phyloP scores from a whole-genome alignment of 108 stramenopile species.

The Skeletonema menzelii region DNA sequence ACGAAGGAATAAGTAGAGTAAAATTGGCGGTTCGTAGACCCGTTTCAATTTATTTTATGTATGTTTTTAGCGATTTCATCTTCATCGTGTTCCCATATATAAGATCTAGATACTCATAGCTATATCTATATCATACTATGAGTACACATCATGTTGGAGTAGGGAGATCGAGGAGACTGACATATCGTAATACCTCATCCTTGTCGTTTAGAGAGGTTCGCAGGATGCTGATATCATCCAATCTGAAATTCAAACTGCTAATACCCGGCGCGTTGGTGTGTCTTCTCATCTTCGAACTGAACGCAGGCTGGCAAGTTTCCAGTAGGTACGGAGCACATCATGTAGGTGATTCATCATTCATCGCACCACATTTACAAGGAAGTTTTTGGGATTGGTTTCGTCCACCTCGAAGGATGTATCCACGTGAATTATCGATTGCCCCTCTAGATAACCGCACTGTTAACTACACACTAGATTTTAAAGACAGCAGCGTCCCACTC shows the following conservation, averaged over 20 bases:
- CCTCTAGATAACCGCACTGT: background rate
- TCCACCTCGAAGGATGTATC: background rate
- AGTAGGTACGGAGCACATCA: background rate
- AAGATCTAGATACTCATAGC: too few relatives aligned
- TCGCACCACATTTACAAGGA: background rate
- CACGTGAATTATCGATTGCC: background rate
- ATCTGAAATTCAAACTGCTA: background rate
- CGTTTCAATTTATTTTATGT: too few relatives aligned
- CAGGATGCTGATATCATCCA: background rate
- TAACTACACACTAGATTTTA: background rate
- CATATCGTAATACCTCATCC: too few relatives aligned
- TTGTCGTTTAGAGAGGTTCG: too few relatives aligned
- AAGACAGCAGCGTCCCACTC: background rate
- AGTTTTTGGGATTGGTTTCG: background rate
- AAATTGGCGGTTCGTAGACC: too few relatives aligned
- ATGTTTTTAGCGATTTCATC: too few relatives aligned
- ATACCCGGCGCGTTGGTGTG: background rate
- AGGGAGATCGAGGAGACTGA: too few relatives aligned
- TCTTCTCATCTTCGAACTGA: background rate
- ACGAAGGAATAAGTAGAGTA: too few relatives aligned
- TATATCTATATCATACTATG: too few relatives aligned
- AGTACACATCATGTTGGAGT: too few relatives aligned
- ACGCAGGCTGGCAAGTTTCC: background rate
- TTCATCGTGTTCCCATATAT: too few relatives aligned
- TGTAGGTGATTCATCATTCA: background rate